Evolutionary conservation across 2,329 filamentous ascomycete genomes (phyloP).

Genomic region (Ophiostoma angusticollis): DNA sequence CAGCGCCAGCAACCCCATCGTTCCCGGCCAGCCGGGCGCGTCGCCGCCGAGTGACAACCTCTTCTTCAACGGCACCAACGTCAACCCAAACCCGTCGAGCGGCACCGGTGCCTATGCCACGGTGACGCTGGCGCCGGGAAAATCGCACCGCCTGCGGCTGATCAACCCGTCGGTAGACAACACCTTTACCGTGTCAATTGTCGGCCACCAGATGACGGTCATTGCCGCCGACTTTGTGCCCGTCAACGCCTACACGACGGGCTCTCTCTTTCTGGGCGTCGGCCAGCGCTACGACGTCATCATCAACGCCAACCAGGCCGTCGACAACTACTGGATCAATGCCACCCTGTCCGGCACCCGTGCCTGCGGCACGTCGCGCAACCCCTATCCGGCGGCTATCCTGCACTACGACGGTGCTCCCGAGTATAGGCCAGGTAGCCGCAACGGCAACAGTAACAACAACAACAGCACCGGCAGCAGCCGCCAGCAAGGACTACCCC

Average conservation of each 20-base stretch:
- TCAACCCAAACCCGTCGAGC: constrained; percentile 21
- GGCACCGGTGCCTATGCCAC: constrained; percentile 21
- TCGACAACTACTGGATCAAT: constrained; percentile 21
- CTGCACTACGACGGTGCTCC: constrained; percentile 25
- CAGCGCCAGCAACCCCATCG: constrained; percentile 14
- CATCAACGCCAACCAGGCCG: constrained; percentile 26
- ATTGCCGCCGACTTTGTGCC: constrained; percentile 40
- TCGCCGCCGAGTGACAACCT: constrained; percentile 26
- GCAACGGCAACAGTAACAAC: too few relatives aligned
- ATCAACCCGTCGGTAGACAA: constrained; percentile 39
- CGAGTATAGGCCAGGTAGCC: not conserved
- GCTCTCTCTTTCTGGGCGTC: constrained; percentile 37
- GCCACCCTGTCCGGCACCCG: constrained; percentile 12
- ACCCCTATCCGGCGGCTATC: constrained; percentile 23
- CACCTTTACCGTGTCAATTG: constrained; percentile 34
- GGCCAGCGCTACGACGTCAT: constrained; percentile 33
- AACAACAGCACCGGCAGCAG: too few relatives aligned
- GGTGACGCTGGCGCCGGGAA: constrained; percentile 26
- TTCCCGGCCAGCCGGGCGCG: constrained; percentile 8
- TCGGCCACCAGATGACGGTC: constrained; percentile 35
- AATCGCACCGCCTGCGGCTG: constrained; percentile 34
- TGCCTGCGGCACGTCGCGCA: constrained; percentile 14
- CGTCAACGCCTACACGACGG: constrained; percentile 34
- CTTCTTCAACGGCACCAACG: constrained; percentile 32
- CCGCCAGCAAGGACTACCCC: constrained; percentile 19